phyloP scores from a whole-genome alignment of 225 moss, liverwort and hornwort species.

The Ulota crispa region DNA sequence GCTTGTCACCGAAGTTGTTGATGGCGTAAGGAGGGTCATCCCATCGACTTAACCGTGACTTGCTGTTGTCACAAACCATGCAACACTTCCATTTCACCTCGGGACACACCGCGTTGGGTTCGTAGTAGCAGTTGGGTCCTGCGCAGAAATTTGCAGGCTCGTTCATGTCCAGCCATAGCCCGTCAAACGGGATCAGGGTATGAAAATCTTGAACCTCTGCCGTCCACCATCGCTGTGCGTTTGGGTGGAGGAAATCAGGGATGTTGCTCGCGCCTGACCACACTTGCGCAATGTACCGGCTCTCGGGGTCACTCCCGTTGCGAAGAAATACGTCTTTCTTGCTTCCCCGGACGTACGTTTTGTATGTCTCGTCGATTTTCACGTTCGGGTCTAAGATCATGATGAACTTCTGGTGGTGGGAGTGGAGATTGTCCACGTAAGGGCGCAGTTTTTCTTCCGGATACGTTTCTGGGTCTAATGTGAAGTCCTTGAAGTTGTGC shows the following conservation, averaged over 20 bases:
- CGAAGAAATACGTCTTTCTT: slow-evolving; percentile 56
- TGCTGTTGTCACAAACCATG: slow-evolving; percentile 33
- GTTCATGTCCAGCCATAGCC: slow-evolving; percentile 92
- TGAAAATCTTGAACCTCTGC: slow-evolving; percentile 58
- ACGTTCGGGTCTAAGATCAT: slow-evolving; percentile 69
- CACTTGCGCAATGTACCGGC: slow-evolving; percentile 66
- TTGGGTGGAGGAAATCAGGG: slow-evolving; percentile 70
- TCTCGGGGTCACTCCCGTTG: slow-evolving; percentile 35
- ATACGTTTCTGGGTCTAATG: slow-evolving; percentile 49
- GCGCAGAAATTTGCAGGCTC: slow-evolving; percentile 80
- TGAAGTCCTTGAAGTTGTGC: slow-evolving; percentile 66
- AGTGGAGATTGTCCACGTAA: slow-evolving; percentile 60
- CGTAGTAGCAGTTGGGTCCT: slow-evolving; percentile 48
- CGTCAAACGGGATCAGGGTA: slow-evolving; percentile 63
- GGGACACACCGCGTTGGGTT: slow-evolving; percentile 8
- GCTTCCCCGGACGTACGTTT: slow-evolving; percentile 44
- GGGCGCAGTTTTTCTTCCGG: slow-evolving; percentile 49
- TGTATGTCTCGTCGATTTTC: slow-evolving; percentile 51
- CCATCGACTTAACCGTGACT: slow-evolving; percentile 34
- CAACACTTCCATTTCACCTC: slow-evolving; percentile 24
- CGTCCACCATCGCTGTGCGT: slow-evolving; percentile 61
- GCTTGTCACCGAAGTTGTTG: slow-evolving; percentile 22
- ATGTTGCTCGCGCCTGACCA: slow-evolving; percentile 66
- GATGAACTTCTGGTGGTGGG: slow-evolving; percentile 61
- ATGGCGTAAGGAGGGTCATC: slow-evolving; percentile 80